Percentiles rank a stretch among this genome's conserved stretches.
phyloP scores from a whole-genome alignment of 164 flowering plant species.

The Aristolochia fimbriata region DNA sequence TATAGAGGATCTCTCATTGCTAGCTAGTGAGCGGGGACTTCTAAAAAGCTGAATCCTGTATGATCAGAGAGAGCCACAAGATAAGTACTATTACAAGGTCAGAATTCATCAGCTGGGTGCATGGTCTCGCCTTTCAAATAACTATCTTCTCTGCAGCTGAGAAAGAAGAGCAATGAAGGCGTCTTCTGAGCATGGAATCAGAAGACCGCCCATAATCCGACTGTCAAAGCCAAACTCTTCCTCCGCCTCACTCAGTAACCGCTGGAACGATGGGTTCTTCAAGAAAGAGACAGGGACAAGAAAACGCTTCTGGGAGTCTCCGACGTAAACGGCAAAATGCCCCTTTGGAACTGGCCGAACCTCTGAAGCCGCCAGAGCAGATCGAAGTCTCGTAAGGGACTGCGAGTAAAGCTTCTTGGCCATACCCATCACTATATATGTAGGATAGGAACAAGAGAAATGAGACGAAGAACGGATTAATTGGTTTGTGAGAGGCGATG shows the following conservation, averaged over 20 bases:
- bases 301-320: slow-evolving; percentile 7
- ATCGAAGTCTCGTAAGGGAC: background rate
- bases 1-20: no score
- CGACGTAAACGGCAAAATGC: slow-evolving; percentile 10
- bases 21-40: no score
- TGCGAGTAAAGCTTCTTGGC: background rate
- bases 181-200: slow-evolving; percentile 60
- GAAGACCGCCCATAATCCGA: slow-evolving; percentile 38
- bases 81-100: no score
- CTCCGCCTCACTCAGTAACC: slow-evolving; percentile 1
- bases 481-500: no score
- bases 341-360: slow-evolving; percentile 14
- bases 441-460: no score
- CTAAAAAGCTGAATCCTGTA: no score
- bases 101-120: no score
- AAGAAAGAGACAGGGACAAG: slow-evolving; percentile 6
- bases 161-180: slow-evolving; percentile 50
- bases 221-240: slow-evolving; percentile 7
- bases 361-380: background rate
- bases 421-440: no score
- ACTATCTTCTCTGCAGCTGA: slow-evolving; percentile 9
- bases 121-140: background rate
- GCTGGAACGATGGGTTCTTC: slow-evolving; percentile 4
- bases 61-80: no score
- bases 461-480: no score